Base-by-base conservation (phyloP, 108 stramenopile genomes). In the Schizochytrium sp. region DNA sequence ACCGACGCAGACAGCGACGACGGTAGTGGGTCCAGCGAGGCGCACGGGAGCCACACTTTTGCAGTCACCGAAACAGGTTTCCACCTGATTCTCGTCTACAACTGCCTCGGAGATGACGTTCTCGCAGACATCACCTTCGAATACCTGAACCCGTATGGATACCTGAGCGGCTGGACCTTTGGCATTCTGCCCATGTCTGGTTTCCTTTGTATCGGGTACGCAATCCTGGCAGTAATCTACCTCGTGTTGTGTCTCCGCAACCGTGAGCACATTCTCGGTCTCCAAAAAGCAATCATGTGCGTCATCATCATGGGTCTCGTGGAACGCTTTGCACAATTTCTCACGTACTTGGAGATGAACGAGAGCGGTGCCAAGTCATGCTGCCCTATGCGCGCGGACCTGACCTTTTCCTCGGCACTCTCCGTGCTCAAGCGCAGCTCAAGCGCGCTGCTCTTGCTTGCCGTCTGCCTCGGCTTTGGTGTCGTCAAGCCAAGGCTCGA, bases 341-440 rank as follows among this genome's bases (percentile, higher is more conserved):
- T 83, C 18, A 83, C 76, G n/a, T 83, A 83, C 23, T 45, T 83
- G n/a, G 76, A 83, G 23, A 83, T 83, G 76, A 83, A 83, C 76
- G 45, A 47, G 76, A 53, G 48, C 28, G 76, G 76, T 23, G 76
- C 48, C n/a, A 47, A 53, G 45, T 47, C 76, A 16, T 83, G 76
- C 51, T 83, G 76, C 3, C 76, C 76, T 8, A 53, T 83, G 76
- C 45, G 76, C 25, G 76, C 48, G 6, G 76, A 83, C 76, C 76
- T 83, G 25, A 83, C 76, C 51, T 83, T 83, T 83, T 83, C 76
- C 23, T 53, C 51, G n/a, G 76, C 76, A 23, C 76, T 83, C 28
- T 47, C 76, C 19, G 76, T 83, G 51, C 51, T 83, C 4, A 83
- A 83, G 3, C 19, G 76, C n/a, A 53, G 48, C 51, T 83, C 76